phyloP scores from a whole-genome alignment of 305 asterid species.

The Solanum hybrid region DNA sequence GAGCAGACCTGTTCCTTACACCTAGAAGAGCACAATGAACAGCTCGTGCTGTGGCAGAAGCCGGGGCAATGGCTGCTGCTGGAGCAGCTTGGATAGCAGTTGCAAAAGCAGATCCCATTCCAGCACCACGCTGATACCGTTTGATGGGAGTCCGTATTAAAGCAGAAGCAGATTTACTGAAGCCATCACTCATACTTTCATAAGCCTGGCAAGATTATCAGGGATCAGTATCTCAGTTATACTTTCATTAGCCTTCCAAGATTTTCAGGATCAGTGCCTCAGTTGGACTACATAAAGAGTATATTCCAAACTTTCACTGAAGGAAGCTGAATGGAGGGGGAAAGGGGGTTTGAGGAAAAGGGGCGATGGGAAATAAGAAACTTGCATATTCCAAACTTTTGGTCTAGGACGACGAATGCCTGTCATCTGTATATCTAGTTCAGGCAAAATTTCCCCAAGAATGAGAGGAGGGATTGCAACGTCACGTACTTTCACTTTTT shows the following conservation, averaged over 20 bases:
- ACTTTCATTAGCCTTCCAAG: neutral
- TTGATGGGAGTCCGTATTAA: conserved; percentile 72
- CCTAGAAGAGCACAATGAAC: conserved; percentile 88
- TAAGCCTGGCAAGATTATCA: conserved; percentile 54
- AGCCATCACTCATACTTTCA: conserved; percentile 82
- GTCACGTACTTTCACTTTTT: neutral
- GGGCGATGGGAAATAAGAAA: neutral
- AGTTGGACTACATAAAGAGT: neutral
- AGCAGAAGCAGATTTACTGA: conserved; percentile 85
- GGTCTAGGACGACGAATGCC: neutral
- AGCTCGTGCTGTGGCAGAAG: conserved; percentile 88
- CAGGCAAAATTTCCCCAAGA: neutral
- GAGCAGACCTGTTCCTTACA: conserved; percentile 71
- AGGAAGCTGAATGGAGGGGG: neutral
- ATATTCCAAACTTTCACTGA: neutral
- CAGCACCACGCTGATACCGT: conserved; percentile 71
- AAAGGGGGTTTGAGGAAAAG: neutral
- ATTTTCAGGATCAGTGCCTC: neutral
- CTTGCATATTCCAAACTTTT: neutral
- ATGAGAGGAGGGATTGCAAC: neutral
- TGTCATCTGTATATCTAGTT: neutral
- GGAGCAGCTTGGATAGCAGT: conserved; percentile 88
- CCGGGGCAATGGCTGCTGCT: conserved; percentile 95
- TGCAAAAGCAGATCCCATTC: conserved; percentile 76
- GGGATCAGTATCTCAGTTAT: neutral